Base-by-base conservation (phyloP, 345 rosid species). In the Salix brachista region DNA sequence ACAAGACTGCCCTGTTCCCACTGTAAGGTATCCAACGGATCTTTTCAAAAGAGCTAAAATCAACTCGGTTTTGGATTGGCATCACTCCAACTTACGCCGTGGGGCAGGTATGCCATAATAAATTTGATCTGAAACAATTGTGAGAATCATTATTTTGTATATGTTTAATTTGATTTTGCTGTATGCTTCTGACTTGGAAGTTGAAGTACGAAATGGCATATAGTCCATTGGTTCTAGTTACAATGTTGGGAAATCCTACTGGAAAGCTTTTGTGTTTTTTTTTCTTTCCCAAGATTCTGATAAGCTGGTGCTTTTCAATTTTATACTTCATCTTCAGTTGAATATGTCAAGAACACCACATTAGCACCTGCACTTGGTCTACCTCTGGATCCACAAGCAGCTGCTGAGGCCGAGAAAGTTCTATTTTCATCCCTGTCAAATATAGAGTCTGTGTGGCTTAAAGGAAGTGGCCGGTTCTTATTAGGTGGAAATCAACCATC, bases 61-160 rank as follows among this genome's bases (percentile, higher is more conserved):
- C 79, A 86, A 92, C 28, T 92, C 98, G 8, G 91, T 90, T 61
- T 76, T 94, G 86, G 91, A 94, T 67, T 94, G 98, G 98, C 97
- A 91, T 83, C 98, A 94, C 83, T 83, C 91, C 36, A 88, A 87
- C 80, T 81, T 94, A 82, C 94, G 98, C 70, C 68, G 66, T 34
- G 97, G 97, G 50, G 84, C 97, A 85, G 91, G 96, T 89, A 56
- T 77, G 67, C 62, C 68, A 64, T 78, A 3, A 66, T 68, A 72
- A 68, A 34, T 30, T 70, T 39, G 11, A 46, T 54, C 23, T 30
- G 56, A 32, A 54, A 30, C 54, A 64, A 26, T 30, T 58, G 0
- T 61, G 25, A 10, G n/a, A 11, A 56, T 23, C 23, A 36, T 48
- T 25, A 23, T 28, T 48, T 14, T 3, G 23, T 19, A 52, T 6